Base-by-base conservation (phyloP, 2,329 filamentous ascomycete genomes). In the Aspergillus quadricinctus region DNA sequence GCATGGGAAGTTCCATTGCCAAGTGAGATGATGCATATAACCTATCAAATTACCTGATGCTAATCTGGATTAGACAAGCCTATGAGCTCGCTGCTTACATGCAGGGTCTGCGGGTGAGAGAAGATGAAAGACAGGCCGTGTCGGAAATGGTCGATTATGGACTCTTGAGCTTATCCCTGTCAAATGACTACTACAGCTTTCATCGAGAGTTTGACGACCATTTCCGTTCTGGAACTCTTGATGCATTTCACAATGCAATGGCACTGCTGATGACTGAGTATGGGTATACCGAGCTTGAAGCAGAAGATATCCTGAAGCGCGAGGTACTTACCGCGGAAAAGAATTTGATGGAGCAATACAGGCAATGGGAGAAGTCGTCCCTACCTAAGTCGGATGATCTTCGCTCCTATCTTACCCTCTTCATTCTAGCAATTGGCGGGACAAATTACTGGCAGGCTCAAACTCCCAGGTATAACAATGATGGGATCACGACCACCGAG, bases 141-240 rank as follows among this genome's bases (percentile, higher is more conserved):
- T n/a, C 40, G 40, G n/a, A n/a, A 43, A 43, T 43, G 19, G 3
- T 43, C 8, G 40, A 3, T 43, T 21, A 21, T 5, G 40, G 40
- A 9, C 8, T 43, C 9, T 19, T 53, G 6, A 48, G 51, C 41
- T 2, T 17, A 10, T 35, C 48, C 14, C 27, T 56, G 28, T 54
- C 53, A 25, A 58, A 58, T 7, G 56, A 58, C 37, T 52, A 52
- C 25, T 56, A 61, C 25, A 55, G 57, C 27, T 61, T 57, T 10
- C 48, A 50, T 21, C 49, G 48, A 11, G 54, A 59, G 29, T 57
- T 52, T 29, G 40, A 57, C 11, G 50, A 55, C 11, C 57, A 59
- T 48, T 3, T 27, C 8, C 2, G 17, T 1, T 25, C 25, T 17
- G 41, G 50, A 3, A 58, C 4, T 10, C 23, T 57, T 21, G 51